These are phyloP conservation scores for Fraxinus pennsylvanica DNA, from an alignment of 257 asterid genomes.

Conservation along the genomic window DNA sequence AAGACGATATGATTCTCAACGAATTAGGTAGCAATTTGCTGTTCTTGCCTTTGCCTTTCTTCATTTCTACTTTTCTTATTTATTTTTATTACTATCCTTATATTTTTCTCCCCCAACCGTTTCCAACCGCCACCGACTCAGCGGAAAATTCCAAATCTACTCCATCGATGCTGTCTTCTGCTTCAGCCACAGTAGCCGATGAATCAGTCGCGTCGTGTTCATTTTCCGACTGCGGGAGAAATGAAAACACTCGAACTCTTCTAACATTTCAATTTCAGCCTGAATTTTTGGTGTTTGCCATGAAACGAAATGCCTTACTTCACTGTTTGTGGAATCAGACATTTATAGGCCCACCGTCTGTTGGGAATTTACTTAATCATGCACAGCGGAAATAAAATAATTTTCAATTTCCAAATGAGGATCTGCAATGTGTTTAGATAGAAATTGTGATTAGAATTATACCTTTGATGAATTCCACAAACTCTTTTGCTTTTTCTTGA, in stretches of 20 bases:
- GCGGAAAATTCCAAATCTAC: constrained; percentile 35
- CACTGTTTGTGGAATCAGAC: constrained; percentile 36
- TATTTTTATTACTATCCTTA: background rate
- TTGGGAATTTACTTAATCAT: no score
- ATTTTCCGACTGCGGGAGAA: constrained; percentile 39
- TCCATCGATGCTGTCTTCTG: constrained; percentile 54
- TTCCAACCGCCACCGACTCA: constrained; percentile 43
- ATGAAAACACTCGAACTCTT: constrained; percentile 31
- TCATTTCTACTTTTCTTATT: constrained; percentile 33
- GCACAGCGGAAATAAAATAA: no score
- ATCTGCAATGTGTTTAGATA: no score
- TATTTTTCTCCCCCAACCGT: constrained; percentile 22
- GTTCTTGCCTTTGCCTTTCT: constrained; percentile 55
- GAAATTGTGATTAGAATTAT: no score
- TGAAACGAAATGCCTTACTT: constrained; percentile 31
- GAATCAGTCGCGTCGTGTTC: constrained; percentile 29
- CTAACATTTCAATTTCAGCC: constrained; percentile 22
- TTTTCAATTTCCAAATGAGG: no score
- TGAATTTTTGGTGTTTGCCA: no score
- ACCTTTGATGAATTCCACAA: no score
- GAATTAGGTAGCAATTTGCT: constrained; percentile 67
- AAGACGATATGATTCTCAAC: constrained; percentile 64
- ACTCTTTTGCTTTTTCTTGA: no score
- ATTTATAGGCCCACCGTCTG: constrained; percentile 39
- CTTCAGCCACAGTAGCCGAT: constrained; percentile 50